Base-by-base conservation (phyloP, 805 yeast species). In the Spathaspora passalidarum region DNA sequence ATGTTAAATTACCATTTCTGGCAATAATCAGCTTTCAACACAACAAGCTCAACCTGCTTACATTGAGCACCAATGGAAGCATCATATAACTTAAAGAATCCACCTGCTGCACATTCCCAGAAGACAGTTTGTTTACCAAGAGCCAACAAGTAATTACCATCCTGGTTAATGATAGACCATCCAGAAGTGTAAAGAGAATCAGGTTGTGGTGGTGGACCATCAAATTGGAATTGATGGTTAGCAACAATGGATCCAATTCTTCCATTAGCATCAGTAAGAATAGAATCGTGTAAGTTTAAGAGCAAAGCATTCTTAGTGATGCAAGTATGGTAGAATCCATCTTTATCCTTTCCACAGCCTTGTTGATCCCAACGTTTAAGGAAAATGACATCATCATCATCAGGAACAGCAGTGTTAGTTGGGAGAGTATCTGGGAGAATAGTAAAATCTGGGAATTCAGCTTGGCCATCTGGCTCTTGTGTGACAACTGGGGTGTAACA, bases 211-310 rank as follows among this genome's bases (percentile, higher is more conserved):
- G 44, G 41, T 18, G 9, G 19, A 35, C 38, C 38, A 38, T 45
- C 48, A 37, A 45, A 45, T 41, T 45, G 48, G 34, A 45, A 45
- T 32, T 45, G 48, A 40, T 45, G 48, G 23, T 45, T 45, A 5
- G 48, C 38, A 17, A 45, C 48, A 37, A 45, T 45, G 18, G 29
- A 36, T 13, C 48, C 48, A 19, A 18, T 45, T 22, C 32, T 35
- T 25, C 38, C 42, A 8, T 16, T 9, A 29, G 42, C 38, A 36
- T 45, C 48, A 16, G 69, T 75, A 57, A 86, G 72, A 40, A 79
- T 58, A 53, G 81, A 66, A 20, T 59, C 69, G 29, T 69, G 65
- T 59, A 86, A 74, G 32, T 75, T 69, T 75, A 84, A 71, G 40
- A 81, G 19, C 11, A 19, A 26, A 5, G 18, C 42, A 40, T 19